Evolutionary conservation across 78 protist species (phyloP), one percentile per base, ranked within the genome.

Genomic region (Emiliania huxleyi): DNA sequence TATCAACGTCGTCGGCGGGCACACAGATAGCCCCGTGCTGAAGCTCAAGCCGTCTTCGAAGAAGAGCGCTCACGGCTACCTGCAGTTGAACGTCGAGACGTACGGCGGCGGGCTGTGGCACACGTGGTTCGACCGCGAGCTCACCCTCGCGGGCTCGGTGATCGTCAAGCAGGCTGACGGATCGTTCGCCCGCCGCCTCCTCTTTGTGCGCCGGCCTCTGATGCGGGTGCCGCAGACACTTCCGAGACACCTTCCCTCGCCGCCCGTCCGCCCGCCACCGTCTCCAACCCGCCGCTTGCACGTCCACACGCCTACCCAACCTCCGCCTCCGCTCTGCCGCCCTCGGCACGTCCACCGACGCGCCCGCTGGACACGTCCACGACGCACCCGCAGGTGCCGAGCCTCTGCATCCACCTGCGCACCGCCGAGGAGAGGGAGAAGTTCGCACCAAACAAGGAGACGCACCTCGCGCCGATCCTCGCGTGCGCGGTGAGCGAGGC

Each of bases 101-200:
- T 98, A 98, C 93, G 99, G 99, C 91, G 99, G 99, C 55, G 99
- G 98, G 45, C 90, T 98, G 46, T 98, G 98, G 98, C 96, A 97
- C 94, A 97, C 99, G 42, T 98, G 99, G 99, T 97, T 97, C 85
- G 99, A 98, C 89, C 91, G 99, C 29, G 89, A 81, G 18, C 89
- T 81, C 42, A 6, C n/a, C 12, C n/a, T 81, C 45, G 23, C 85
- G 40, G 85, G 85, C 25, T 0, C 18, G 22, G 69, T 42, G 89
- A 1, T 42, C 21, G 1, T 33, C 6, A 55, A 62, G 21, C 0
- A 29, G 45, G 35, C 40, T 1, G 96, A 69, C 23, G 94, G 94
- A 6, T 56, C 55, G 40, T 0, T 87, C 48, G 8, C 0, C 77
- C 77, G 81, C 26, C 45, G 37, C 40, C 94, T 93, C 18, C 85